Conservation (phyloP, 257 asterid genomes). For the Solanum sitiens region DNA sequence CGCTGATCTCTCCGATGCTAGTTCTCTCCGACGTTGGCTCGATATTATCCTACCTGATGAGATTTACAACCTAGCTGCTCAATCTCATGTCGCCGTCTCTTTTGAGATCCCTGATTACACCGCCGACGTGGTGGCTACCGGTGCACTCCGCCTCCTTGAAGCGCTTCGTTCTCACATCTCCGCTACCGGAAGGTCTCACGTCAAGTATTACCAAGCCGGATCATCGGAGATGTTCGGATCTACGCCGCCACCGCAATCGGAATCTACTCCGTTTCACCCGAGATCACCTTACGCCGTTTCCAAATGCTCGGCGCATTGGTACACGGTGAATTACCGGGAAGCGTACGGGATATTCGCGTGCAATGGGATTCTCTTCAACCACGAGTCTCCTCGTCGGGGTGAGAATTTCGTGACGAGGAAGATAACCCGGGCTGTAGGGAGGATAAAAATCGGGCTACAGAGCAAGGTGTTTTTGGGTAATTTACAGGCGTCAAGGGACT, state of each 20-base stretch:
- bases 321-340: slow-evolving; percentile 94
- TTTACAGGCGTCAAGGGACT: slow-evolving; percentile 79
- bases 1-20: slow-evolving; percentile 93
- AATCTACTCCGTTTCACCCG: slow-evolving; percentile 75
- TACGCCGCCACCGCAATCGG: slow-evolving; percentile 91
- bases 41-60: slow-evolving; percentile 84
- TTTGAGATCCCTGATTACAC: slow-evolving; percentile 99
- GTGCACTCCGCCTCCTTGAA: slow-evolving; percentile 91
- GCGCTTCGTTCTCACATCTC: slow-evolving; percentile 87
- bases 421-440: slow-evolving; percentile 89
- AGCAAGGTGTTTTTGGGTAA: slow-evolving; percentile 85
- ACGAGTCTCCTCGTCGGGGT: slow-evolving; percentile 85
- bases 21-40: slow-evolving; percentile 99
- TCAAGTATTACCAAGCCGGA: slow-evolving; percentile 88
- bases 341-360: slow-evolving; percentile 87
- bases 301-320: slow-evolving; percentile 98
- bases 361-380: slow-evolving; percentile 89
- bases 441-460: slow-evolving; percentile 88
- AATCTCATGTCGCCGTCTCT: slow-evolving; percentile 95
- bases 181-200: slow-evolving; percentile 64
- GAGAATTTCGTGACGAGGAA: slow-evolving; percentile 96
- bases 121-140: slow-evolving; percentile 97
- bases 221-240: slow-evolving; percentile 99
- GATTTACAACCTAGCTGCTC: slow-evolving; percentile 98
- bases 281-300: slow-evolving; percentile 97